A percentile compares a stretch with the other conserved stretches of the same genome.
Evolutionary conservation across 78 protist genomes (phyloP).

Genomic region (slime mould (Dictyostelium discoideum)): DNA sequence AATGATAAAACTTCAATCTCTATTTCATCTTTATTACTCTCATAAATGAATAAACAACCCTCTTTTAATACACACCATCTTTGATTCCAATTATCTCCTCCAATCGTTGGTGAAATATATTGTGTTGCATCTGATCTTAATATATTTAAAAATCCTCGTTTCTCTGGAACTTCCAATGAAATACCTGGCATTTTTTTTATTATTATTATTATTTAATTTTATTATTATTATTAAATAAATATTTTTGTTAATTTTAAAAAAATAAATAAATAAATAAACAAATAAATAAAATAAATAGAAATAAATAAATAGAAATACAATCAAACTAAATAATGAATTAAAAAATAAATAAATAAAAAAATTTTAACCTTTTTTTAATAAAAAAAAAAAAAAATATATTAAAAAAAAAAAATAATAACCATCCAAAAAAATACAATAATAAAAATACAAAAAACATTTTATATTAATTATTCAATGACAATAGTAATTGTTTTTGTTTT

Average conservation of each 20-base stretch:
- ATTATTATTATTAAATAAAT: not conserved
- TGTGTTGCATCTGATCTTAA: not conserved
- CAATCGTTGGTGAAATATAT: conserved; percentile 11
- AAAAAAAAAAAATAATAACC: not conserved
- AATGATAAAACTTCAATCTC: conserved; percentile 61
- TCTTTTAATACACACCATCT: conserved; percentile 48
- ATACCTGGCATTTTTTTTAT: conserved; percentile 27
- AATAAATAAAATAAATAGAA: not conserved
- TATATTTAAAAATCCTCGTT: conserved; percentile 53
- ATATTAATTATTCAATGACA: not conserved
- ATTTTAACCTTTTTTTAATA: not conserved
- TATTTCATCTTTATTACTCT: conserved; percentile 2
- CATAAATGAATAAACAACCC: conserved; percentile 66
- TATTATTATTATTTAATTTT: not conserved
- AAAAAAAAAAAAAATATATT: not conserved
- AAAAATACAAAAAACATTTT: not conserved
- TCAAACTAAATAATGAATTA: not conserved
- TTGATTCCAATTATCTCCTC: conserved; percentile 44
- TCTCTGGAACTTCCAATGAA: conserved; percentile 70
- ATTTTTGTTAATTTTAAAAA: not conserved
- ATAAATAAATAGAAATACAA: not conserved
- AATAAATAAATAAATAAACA: not conserved
- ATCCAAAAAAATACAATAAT: not conserved
- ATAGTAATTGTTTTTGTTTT: not conserved
- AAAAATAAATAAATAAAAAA: not conserved